Conservation (phyloP, 352 stramenopile species). For the Pythium rishiriense region DNA sequence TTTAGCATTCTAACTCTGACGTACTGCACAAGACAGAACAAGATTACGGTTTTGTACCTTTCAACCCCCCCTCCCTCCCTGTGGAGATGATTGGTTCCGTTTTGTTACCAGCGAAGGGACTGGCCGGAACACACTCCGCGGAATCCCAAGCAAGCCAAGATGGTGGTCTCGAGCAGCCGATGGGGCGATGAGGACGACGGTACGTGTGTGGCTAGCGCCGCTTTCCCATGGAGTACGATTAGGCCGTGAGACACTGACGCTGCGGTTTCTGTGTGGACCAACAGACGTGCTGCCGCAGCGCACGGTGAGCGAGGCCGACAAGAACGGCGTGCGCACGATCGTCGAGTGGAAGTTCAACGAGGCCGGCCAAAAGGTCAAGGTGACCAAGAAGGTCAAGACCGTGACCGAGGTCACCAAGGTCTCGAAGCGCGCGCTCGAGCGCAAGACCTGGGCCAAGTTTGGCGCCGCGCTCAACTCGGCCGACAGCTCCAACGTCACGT, state of each 20-base stretch:
- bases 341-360: constrained; percentile 92
- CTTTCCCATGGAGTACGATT: no score
- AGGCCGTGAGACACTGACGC: no score
- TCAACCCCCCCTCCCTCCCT: background rate
- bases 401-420: constrained; percentile 79
- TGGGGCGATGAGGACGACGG: constrained; percentile 78
- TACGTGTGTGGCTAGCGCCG: constrained; percentile 30
- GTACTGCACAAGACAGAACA: constrained; percentile 25
- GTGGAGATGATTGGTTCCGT: constrained; percentile 25
- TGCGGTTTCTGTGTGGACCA: constrained; percentile 31
- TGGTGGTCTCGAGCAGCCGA: constrained; percentile 74
- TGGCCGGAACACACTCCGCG: no score
- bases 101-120: constrained; percentile 9
- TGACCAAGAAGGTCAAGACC: constrained; percentile 91
- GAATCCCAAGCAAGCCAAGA: constrained; percentile 23
- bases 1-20: no score
- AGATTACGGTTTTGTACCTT: no score
- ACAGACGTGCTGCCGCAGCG: constrained; percentile 74
- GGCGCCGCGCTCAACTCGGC: constrained; percentile 65
- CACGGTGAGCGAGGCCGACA: constrained; percentile 82
- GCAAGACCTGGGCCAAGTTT: constrained; percentile 86
- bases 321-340: constrained; percentile 80
- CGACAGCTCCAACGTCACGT: constrained; percentile 87
- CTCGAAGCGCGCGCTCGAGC: constrained; percentile 83
- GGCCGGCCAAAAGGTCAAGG: constrained; percentile 86